Evolutionary conservation across 768 basidiomycete genomes (phyloP).

Genomic region (Calocybe indica): DNA sequence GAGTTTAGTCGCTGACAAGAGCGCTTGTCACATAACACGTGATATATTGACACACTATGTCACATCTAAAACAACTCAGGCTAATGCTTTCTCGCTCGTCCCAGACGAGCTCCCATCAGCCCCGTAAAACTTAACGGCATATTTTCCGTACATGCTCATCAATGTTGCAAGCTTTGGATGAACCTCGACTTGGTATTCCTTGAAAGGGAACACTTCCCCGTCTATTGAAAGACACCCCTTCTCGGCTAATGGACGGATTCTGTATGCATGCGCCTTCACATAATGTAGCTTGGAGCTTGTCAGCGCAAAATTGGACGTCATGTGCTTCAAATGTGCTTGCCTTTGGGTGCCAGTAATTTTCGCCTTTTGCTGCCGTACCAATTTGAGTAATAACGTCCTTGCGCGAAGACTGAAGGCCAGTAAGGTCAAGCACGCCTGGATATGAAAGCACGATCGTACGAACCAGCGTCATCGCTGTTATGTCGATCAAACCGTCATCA

Average conservation of each 20-base stretch:
- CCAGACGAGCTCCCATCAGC: too few species aligned
- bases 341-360: slow-evolving; percentile 52
- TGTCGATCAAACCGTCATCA: slow-evolving; percentile 73
- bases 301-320: slow-evolving; percentile 4
- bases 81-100: too few species aligned
- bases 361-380: slow-evolving; percentile 58
- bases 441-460: slow-evolving; percentile 11
- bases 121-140: slow-evolving; percentile 45
- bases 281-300: slow-evolving; percentile 50
- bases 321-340: slow-evolving; percentile 29
- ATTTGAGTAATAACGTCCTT: slow-evolving; percentile 45
- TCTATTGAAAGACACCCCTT: slow-evolving; percentile 66
- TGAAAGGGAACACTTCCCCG: slow-evolving; percentile 71
- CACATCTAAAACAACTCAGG: too few species aligned
- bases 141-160: slow-evolving; percentile 57
- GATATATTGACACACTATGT: too few species aligned
- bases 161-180: slow-evolving; percentile 61
- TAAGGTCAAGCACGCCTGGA: background rate
- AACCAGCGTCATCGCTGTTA: slow-evolving; percentile 61
- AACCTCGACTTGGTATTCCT: slow-evolving; percentile 73
- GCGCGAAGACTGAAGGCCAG: slow-evolving; percentile 36
- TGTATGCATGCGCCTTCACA: slow-evolving; percentile 68
- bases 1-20: too few species aligned
- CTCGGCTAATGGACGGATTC: slow-evolving; percentile 52
- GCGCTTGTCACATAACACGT: too few species aligned